Base-by-base conservation (phyloP, 2,329 filamentous ascomycete genomes). In the Spiromastix sp. region DNA sequence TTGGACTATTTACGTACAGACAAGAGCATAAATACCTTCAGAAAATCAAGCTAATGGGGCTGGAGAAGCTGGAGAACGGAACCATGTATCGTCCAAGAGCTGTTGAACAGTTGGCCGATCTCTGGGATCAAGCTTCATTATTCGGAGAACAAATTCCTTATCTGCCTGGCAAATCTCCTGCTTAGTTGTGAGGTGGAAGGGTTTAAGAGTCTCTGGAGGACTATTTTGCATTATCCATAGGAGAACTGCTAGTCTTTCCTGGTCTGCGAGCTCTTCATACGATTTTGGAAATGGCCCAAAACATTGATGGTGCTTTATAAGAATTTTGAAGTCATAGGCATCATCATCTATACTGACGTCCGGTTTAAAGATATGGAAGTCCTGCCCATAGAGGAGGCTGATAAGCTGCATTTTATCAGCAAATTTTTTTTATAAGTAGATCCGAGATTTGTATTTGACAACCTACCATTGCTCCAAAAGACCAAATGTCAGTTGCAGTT, bases 61-160 rank as follows among this genome's bases (percentile, higher is more conserved):
- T n/a, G n/a, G n/a, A n/a, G n/a, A n/a, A n/a, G n/a, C n/a, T n/a
- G n/a, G n/a, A n/a, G n/a, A n/a, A n/a, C n/a, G 18, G 19, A 32
- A 22, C 30, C 18, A 22, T 32, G 12, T 12, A 34, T 34, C 32
- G 4, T 27, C 15, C 22, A 34, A 19, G 15, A 34, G 24, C 18
- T 34, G 13, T 3, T n/a, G 6, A 19, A 57, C 61, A 4, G 56
- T 56, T 5, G 59, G 61, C 24, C 60, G 47, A 38, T 66, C 60
- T 38, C 61, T 52, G 29, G 56, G 59, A 41, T 67, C 60, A 5
- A 67, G 48, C 41, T 56, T 63, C 60, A 67, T 64, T 16, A 65
- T 59, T 42, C 53, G 64, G 2, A 47, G 31, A 10, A 66, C 40
- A 42, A 65, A 64, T 11, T 34, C 38, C 28, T 54, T 56, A 36